A percentile compares a stretch with the other conserved stretches of the same genome.
Evolutionary conservation across 768 basidiomycete species (phyloP).

Genomic region (Collybiopsis confluens): DNA sequence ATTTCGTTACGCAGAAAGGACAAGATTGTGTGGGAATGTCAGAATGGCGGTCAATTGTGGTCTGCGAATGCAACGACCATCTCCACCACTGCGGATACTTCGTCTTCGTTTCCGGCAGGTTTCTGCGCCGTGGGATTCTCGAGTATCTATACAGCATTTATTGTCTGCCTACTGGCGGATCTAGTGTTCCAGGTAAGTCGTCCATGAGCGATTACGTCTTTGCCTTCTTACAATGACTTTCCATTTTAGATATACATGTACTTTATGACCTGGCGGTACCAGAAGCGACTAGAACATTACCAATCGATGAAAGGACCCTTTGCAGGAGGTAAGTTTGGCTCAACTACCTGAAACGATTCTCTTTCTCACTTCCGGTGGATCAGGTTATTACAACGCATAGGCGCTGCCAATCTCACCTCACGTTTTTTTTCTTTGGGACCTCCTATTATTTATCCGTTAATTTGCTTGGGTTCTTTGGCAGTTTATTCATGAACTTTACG

Average conservation of each 20-base stretch:
- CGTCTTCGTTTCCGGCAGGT: slow-evolving; percentile 42
- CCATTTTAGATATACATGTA: slow-evolving; percentile 65
- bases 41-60: slow-evolving; percentile 66
- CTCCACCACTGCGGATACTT: slow-evolving; percentile 26
- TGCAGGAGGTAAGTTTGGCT: slow-evolving; percentile 47
- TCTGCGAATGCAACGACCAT: slow-evolving; percentile 37
- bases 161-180: slow-evolving; percentile 58
- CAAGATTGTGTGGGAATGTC: slow-evolving; percentile 71
- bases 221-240: slow-evolving; percentile 12
- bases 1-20: slow-evolving; percentile 40
- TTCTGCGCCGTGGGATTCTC: slow-evolving; percentile 61
- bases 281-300: slow-evolving; percentile 67
- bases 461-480: background rate
- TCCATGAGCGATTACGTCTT: slow-evolving; percentile 17
- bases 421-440: slow-evolving; percentile 20
- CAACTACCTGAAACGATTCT: background rate
- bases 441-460: slow-evolving; percentile 14
- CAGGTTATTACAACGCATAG: slow-evolving; percentile 52
- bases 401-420: slow-evolving; percentile 8
- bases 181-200: slow-evolving; percentile 57
- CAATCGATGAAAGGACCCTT: slow-evolving; percentile 58
- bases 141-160: slow-evolving; percentile 61
- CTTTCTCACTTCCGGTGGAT: slow-evolving; percentile 16
- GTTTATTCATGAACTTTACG: slow-evolving; percentile 10
- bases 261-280: slow-evolving; percentile 73